A percentile compares a stretch with the other conserved stretches of the same genome.
These are phyloP conservation scores for Pezicula neosporulosa DNA, from an alignment of 2,329 filamentous ascomycete species.

Conservation along the genomic window DNA sequence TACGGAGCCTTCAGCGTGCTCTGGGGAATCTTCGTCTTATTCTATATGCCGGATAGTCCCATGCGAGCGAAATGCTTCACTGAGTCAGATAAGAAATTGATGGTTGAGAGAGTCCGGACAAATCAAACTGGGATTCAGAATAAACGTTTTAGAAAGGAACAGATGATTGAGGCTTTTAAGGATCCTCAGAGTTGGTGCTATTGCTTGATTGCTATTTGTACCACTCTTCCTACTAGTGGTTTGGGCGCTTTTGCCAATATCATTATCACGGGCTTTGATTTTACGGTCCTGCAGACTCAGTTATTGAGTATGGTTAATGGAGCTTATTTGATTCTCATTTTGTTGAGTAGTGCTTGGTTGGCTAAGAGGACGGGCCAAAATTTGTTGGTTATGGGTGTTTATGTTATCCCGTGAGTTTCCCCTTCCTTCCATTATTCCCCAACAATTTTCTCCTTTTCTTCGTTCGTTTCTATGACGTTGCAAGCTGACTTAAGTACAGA, in stretches of 20 bases:
- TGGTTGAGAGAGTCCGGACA: constrained; percentile 49
- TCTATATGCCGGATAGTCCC: constrained; percentile 46
- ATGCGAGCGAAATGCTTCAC: constrained; percentile 41
- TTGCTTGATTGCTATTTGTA: constrained; percentile 63
- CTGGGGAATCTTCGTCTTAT: constrained; percentile 40
- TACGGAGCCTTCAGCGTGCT: constrained; percentile 41
- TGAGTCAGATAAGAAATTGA: constrained; percentile 39
- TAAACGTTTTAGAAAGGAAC: constrained; percentile 44
- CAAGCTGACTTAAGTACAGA: constrained; percentile 29
- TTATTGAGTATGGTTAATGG: constrained; percentile 73
- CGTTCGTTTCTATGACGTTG: not conserved
- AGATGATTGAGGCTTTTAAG: constrained; percentile 47
- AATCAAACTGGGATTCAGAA: constrained; percentile 56
- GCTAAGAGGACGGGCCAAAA: constrained; percentile 70
- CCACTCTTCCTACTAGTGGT: constrained; percentile 69
- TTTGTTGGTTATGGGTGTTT: constrained; percentile 60
- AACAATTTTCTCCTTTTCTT: not conserved
- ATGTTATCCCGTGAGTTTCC: constrained; percentile 57
- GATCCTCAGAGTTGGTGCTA: constrained; percentile 69
- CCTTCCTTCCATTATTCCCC: no score
- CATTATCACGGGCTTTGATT: constrained; percentile 68
- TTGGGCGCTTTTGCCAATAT: constrained; percentile 72
- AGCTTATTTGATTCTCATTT: constrained; percentile 67
- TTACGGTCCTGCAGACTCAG: constrained; percentile 64
- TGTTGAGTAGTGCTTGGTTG: constrained; percentile 63